Percentiles rank a stretch among this genome's conserved stretches.
phyloP scores from a whole-genome alignment of 2,329 filamentous ascomycete species.

The Aschersonia sp. region DNA sequence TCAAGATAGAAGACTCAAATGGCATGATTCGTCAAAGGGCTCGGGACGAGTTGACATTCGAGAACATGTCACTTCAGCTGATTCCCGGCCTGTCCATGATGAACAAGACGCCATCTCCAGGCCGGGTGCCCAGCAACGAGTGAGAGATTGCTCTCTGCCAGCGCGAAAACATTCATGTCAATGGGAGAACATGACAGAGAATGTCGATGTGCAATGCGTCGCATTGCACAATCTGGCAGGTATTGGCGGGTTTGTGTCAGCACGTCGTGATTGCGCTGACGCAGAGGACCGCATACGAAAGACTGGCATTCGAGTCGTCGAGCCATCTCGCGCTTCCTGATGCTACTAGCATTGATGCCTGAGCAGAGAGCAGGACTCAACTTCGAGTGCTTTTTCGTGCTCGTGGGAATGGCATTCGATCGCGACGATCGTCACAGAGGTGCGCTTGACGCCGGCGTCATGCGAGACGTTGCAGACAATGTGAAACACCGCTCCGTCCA shows the following conservation, averaged over 20 bases:
- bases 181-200: constrained; percentile 25
- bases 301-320: too few species aligned
- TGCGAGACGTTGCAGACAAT: neutral
- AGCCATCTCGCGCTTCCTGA: too few species aligned
- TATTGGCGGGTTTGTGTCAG: neutral
- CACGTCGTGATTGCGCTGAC: neutral
- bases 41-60: too few species aligned
- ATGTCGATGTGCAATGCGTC: constrained; percentile 30
- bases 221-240: constrained; percentile 21
- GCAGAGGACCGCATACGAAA: neutral
- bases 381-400: neutral
- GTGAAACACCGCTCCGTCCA: too few species aligned
- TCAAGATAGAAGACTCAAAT: too few species aligned
- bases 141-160: constrained; percentile 34
- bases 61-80: constrained; percentile 40
- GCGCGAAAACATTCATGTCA: constrained; percentile 40
- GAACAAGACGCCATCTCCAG: constrained; percentile 41
- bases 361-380: neutral
- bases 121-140: constrained; percentile 43
- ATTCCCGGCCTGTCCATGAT: constrained; percentile 40
- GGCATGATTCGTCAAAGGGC: too few species aligned
- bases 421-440: too few species aligned
- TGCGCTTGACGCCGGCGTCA: neutral
- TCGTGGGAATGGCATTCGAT: too few species aligned
- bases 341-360: neutral